Evolutionary conservation across 2,329 filamentous ascomycete genomes (phyloP).

Genomic region (Aspergillus pseudoterreus): DNA sequence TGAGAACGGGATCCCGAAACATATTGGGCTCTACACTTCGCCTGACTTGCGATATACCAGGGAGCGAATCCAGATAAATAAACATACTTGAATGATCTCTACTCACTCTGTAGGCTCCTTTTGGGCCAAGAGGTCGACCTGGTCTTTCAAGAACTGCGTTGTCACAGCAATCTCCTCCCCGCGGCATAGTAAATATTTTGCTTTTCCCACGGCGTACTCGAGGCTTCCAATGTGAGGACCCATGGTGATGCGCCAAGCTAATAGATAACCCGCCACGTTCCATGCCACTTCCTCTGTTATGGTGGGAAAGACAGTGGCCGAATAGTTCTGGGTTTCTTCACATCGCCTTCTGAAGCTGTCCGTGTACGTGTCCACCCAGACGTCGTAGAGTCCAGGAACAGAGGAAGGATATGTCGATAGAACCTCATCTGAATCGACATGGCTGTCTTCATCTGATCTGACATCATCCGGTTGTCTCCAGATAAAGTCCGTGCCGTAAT

Average conservation of each 20-base stretch:
- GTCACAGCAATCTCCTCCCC: too few relatives aligned
- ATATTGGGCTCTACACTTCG: slow-evolving; percentile 24
- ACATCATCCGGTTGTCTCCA: slow-evolving; percentile 12
- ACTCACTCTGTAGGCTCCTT: too few relatives aligned
- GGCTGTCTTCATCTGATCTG: background rate
- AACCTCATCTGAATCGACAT: background rate
- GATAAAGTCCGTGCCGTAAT: slow-evolving; percentile 17
- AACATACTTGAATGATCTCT: slow-evolving; percentile 2
- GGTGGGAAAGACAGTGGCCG: slow-evolving; percentile 8
- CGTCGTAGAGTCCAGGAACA: slow-evolving; percentile 12
- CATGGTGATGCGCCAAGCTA: slow-evolving; percentile 19
- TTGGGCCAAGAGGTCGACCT: too few relatives aligned
- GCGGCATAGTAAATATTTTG: too few relatives aligned
- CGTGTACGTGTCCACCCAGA: slow-evolving; percentile 15
- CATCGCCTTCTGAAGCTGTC: slow-evolving; percentile 8
- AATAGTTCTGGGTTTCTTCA: slow-evolving; percentile 7
- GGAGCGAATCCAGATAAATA: slow-evolving; percentile 33
- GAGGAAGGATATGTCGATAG: slow-evolving; percentile 8
- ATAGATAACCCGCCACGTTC: slow-evolving; percentile 18
- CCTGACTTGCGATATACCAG: slow-evolving; percentile 28
- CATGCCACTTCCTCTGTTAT: slow-evolving; percentile 14
- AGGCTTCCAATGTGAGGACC: background rate
- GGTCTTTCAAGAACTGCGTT: too few relatives aligned
- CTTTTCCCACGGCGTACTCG: too few relatives aligned
- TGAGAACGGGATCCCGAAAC: slow-evolving; percentile 23